Base-by-base conservation (phyloP, 768 basidiomycete genomes). In the Steccherinum ochraceum region DNA sequence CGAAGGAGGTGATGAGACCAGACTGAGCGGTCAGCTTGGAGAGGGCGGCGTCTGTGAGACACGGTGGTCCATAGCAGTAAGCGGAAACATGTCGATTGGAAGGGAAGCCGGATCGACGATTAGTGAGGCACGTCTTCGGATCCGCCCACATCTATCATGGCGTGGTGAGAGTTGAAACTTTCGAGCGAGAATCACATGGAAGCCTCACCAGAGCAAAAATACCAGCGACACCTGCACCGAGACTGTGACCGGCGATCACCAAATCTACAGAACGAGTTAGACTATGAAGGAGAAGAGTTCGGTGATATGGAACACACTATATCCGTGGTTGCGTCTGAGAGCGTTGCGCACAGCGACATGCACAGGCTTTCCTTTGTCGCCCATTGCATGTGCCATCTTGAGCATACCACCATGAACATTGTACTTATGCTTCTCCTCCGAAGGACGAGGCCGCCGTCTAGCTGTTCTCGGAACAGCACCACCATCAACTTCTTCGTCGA, bases 1-100 rank as follows among this genome's bases (percentile, higher is more conserved):
- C 81, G 55, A 93, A 84, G 3, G 88, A 89, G 7, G 80, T 77
- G 52, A 92, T 80, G 19, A 93, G 70, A 39, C 77, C 76, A 27
- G 76, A 71, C 0, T 81, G 74, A 40, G 76, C 72, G 1, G 83
- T 76, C 20, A 86, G 72, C 40, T 72, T 76, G 50, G 80, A 75
- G 16, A 92, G 73, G 13, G 73, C 69, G 1, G 79, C 69, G 54
- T 86, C 84, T 21, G 77, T 71, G 11, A 90, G 68, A 48, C 85
- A 90, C 78, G 89, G 89, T 40, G 89, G 87, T 19, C 80, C 89
- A 63, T 89, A 85, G 59, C 84, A 86, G 60, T 86, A 91, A 1
- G 84, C 86, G 21, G 80, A 80, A 12, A 89, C 84, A 26, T 77
- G 71, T 39, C 88, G 73, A 48, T 77, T 78, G 12, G 73, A 67